A percentile compares a stretch with the other conserved stretches of the same genome.
Evolutionary conservation across 257 asterid genomes (phyloP).

Genomic region (Osmanthus fragrans): DNA sequence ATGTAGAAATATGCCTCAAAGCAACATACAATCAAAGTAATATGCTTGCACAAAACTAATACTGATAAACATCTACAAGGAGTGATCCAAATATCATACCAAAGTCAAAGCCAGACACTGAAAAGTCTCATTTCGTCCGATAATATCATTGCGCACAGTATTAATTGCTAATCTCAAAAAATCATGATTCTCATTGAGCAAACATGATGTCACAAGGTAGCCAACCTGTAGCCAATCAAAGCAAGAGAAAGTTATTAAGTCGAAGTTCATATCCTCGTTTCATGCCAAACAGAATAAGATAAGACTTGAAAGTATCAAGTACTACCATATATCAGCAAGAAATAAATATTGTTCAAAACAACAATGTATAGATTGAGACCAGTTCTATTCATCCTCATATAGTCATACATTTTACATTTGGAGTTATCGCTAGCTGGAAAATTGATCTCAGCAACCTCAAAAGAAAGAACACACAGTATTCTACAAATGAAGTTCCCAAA

Average conservation of each 20-base stretch:
- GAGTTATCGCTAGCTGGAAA: background rate
- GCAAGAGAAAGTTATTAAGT: conserved; percentile 25
- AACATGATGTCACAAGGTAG: conserved; percentile 89
- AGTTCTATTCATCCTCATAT: background rate
- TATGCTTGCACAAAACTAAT: conserved; percentile 12
- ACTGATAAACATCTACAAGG: conserved; percentile 6
- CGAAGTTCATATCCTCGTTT: conserved; percentile 18
- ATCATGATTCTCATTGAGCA: conserved; percentile 98
- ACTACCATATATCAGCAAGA: background rate
- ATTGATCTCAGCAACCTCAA: background rate
- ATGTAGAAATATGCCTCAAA: background rate
- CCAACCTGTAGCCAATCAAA: conserved; percentile 74
- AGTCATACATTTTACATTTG: background rate
- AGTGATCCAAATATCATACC: conserved; percentile 49
- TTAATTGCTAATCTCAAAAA: conserved; percentile 95
- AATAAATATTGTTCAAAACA: background rate
- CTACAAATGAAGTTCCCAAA: background rate
- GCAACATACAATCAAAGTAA: conserved; percentile 1
- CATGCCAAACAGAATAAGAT: conserved; percentile 7
- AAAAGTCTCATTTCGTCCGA: conserved; percentile 98
- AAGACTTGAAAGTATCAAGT: background rate
- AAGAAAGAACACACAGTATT: background rate
- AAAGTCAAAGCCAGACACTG: conserved; percentile 97
- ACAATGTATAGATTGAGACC: background rate
- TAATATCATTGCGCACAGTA: conserved; percentile 93